These are phyloP conservation scores for Lepiota brunneoincarnata DNA, from an alignment of 768 basidiomycete genomes.

Conservation along the genomic window DNA sequence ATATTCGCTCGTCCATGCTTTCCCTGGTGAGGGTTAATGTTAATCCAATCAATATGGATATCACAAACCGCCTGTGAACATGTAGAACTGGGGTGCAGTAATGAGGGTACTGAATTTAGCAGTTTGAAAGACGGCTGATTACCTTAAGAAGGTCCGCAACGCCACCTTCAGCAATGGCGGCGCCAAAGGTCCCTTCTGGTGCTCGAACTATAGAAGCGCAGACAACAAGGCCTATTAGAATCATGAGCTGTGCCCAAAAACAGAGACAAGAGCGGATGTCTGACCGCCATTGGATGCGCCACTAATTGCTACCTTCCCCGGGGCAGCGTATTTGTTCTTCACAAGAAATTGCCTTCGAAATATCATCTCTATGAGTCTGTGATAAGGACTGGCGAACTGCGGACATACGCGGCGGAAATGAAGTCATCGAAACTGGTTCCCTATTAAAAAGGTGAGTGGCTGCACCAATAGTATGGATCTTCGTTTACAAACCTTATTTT, in stretches of 20 bases:
- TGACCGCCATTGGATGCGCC: constrained; percentile 78
- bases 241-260: not conserved
- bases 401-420: constrained; percentile 67
- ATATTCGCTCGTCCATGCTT: constrained; percentile 75
- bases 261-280: constrained; percentile 14
- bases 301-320: constrained; percentile 71
- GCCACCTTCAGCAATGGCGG: constrained; percentile 75
- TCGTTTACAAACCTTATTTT: constrained; percentile 58
- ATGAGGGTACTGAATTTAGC: not conserved
- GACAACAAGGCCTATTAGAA: constrained; percentile 59
- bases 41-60: constrained; percentile 8
- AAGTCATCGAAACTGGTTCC: constrained; percentile 65
- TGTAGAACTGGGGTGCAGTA: constrained; percentile 46
- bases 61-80: constrained; percentile 63
- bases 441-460: not conserved
- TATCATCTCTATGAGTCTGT: not conserved
- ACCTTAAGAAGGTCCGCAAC: constrained; percentile 79
- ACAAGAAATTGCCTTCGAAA: constrained; percentile 59
- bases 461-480: not conserved
- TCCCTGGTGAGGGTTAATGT: constrained; percentile 33
- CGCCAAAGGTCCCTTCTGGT: constrained; percentile 67
- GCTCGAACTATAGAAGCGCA: constrained; percentile 76
- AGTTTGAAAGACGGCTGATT: constrained; percentile 5
- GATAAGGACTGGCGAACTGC: not conserved
- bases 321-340: constrained; percentile 60